Evolutionary conservation across 2,329 filamentous ascomycete species (phyloP), one percentile per base, ranked within the genome.

Genomic region (Beauveria caledonica): DNA sequence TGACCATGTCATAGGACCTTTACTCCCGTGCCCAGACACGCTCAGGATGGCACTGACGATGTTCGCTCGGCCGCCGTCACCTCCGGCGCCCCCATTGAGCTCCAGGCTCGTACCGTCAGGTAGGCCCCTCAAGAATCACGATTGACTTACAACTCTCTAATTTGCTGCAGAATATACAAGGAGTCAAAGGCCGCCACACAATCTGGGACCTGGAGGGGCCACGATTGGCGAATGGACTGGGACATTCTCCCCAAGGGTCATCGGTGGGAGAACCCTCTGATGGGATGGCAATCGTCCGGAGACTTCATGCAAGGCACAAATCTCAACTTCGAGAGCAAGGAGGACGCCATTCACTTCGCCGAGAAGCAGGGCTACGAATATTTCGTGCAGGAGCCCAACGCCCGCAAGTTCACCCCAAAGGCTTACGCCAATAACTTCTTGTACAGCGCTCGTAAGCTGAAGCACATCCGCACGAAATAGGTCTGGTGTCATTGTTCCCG

Each of bases 301-400:
- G 94, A 99, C 75, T 86, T 85, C 72, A 94, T 99, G 91, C 92
- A 99, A 75, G 93, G 92, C 70, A 96, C 92, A 53, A 85, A 92
- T 72, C 76, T 99, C 69, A 87, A 87, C 75, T 99, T 99, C 83
- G 89, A 89, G 75, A 83, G 80, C 68, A 97, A 96, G 81, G 92
- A 97, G 73, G 93, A 96, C 68, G 94, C 94, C 65, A 93, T 99
- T 69, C 79, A 82, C 62, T 99, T 99, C 71, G 94, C 95, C 25
- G 89, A 97, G 79, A 99, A 97, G 83, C 94, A 99, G 76, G 94
- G 95, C 40, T 99, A 99, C 73, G 93, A 99, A 73, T 99, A 96
- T 77, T 97, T 94, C 73, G 92, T 99, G 25, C 94, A 97, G 80
- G 94, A 97, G 78, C 93, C 94, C 40, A 95, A 97, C 71, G 85